These are phyloP conservation scores for Pisolithus marmoratus DNA, from an alignment of 768 basidiomycete species.

Conservation along the genomic window DNA sequence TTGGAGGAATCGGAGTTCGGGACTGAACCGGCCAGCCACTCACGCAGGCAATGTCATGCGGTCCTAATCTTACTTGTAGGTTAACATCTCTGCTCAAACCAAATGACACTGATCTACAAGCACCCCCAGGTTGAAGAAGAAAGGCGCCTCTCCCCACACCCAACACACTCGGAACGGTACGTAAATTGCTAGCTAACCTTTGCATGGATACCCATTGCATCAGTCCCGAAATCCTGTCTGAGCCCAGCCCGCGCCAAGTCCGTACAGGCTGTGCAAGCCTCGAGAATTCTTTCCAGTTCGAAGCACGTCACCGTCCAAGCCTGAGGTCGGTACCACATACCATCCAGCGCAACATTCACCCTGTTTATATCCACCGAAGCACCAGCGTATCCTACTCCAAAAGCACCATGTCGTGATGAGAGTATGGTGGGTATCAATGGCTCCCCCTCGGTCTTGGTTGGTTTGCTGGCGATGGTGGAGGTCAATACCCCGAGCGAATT, in stretches of 20 bases:
- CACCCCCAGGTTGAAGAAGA: slow-evolving; percentile 54
- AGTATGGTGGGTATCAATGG: slow-evolving; percentile 81
- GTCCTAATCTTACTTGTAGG: slow-evolving; percentile 29
- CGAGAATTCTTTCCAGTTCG: slow-evolving; percentile 26
- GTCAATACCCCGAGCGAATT: background rate
- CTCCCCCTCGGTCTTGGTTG: slow-evolving; percentile 62
- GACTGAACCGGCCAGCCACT: slow-evolving; percentile 40
- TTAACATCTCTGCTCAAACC: background rate
- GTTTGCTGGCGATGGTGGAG: slow-evolving; percentile 38
- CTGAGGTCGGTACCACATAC: slow-evolving; percentile 26
- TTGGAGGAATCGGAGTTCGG: slow-evolving; percentile 47
- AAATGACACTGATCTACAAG: slow-evolving; percentile 22
- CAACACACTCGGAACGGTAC: slow-evolving; percentile 41
- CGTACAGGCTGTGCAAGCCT: slow-evolving; percentile 27
- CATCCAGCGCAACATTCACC: slow-evolving; percentile 67
- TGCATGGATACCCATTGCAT: background rate
- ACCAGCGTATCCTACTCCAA: slow-evolving; percentile 41
- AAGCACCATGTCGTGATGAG: slow-evolving; percentile 69
- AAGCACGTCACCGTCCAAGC: slow-evolving; percentile 53
- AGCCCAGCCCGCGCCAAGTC: slow-evolving; percentile 29
- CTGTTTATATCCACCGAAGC: slow-evolving; percentile 47
- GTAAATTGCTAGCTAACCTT: slow-evolving; percentile 5
- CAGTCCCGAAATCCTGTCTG: slow-evolving; percentile 24
- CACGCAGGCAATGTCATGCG: too few relatives aligned
- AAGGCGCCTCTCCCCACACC: slow-evolving; percentile 43